Percentiles rank a stretch among this genome's conserved stretches.
These are phyloP conservation scores for Alternaria consortialis DNA, from an alignment of 2,329 filamentous ascomycete genomes.

Conservation along the genomic window DNA sequence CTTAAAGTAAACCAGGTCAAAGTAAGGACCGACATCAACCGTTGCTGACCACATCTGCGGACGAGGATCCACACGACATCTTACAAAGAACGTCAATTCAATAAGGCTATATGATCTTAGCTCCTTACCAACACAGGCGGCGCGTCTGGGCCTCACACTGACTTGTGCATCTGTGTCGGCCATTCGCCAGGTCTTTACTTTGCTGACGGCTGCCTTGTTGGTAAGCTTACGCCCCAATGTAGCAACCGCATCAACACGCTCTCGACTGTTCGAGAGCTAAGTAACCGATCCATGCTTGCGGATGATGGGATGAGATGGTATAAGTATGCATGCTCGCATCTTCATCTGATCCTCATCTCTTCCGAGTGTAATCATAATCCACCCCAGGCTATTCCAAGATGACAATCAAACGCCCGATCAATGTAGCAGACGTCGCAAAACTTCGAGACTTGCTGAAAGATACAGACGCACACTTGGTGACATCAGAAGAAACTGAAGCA, in stretches of 20 bases:
- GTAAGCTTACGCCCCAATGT: not conserved
- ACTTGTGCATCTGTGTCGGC: not conserved
- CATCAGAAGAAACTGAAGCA: slow-evolving; percentile 9
- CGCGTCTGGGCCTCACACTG: not conserved
- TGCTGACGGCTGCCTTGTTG: not conserved
- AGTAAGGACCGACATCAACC: not conserved
- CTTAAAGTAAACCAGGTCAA: not conserved
- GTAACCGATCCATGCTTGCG: not conserved
- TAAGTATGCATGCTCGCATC: not conserved
- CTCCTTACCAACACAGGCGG: not conserved
- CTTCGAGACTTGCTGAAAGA: slow-evolving; percentile 7
- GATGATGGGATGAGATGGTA: too few species aligned
- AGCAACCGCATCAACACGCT: not conserved
- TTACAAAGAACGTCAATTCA: not conserved
- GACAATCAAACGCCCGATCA: slow-evolving; percentile 2
- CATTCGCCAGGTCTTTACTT: not conserved
- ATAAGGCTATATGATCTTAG: not conserved
- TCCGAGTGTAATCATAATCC: not conserved
- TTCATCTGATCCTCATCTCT: not conserved
- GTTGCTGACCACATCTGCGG: not conserved
- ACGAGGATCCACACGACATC: not conserved
- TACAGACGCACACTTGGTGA: slow-evolving; percentile 12
- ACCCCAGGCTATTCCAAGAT: not conserved
- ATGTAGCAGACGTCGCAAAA: slow-evolving; percentile 1
- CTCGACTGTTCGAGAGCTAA: not conserved